Conservation (phyloP, 805 yeast species). For the Candida sonorensis region DNA sequence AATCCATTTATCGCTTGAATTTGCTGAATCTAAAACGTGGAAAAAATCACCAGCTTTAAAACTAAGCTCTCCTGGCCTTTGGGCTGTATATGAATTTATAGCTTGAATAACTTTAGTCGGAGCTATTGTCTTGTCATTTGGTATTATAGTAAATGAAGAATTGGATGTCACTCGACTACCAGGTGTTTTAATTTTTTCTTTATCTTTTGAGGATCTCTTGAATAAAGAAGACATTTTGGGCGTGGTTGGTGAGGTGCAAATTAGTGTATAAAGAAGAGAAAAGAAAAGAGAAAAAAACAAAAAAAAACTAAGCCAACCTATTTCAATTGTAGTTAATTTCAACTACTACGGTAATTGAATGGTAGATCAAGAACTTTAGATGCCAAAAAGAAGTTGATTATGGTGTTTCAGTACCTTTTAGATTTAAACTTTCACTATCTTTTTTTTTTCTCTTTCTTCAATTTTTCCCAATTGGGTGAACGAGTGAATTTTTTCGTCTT, state of each 20-base stretch:
- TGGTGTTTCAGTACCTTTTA: too few relatives aligned
- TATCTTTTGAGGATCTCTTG: conserved; percentile 27
- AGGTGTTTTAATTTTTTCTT: conserved; percentile 17
- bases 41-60: conserved; percentile 84
- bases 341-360: too few relatives aligned
- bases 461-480: too few relatives aligned
- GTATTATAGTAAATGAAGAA: conserved; percentile 10
- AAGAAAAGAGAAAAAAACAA: background rate
- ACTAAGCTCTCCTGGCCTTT: conserved; percentile 72
- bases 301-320: too few relatives aligned
- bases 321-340: too few relatives aligned
- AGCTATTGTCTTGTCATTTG: conserved; percentile 33
- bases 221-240: conserved; percentile 22
- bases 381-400: too few relatives aligned
- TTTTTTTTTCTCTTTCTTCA: too few relatives aligned
- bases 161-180: conserved; percentile 15
- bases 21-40: conserved; percentile 61
- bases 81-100: conserved; percentile 66
- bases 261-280: too few relatives aligned
- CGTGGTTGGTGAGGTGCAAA: background rate
- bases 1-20: conserved; percentile 51
- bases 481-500: too few relatives aligned
- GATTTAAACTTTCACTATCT: too few relatives aligned
- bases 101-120: conserved; percentile 87
- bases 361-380: too few relatives aligned